Base-by-base conservation (phyloP, 306 rosid genomes). In the Cercis canadensis region DNA sequence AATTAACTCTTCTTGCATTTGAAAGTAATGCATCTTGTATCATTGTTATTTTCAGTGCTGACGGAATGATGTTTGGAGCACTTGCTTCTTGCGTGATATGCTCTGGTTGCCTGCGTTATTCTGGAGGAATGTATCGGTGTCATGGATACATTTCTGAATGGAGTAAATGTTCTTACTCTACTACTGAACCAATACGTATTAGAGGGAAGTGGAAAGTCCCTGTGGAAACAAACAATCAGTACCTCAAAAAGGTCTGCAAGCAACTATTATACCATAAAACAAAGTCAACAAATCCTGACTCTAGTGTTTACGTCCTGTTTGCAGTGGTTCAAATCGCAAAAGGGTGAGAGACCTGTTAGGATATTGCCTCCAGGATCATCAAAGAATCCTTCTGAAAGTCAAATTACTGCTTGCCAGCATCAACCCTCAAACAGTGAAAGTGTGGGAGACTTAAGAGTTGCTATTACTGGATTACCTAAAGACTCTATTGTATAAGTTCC, bases 1-100 rank as follows among this genome's bases (percentile, higher is more conserved):
- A 4, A 49, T 50, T n/a, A n/a, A n/a, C n/a, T n/a, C 7, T 65
- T 49, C 12, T 3, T 49, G 12, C 14, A n/a, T 15, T 66, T 16
- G 33, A 49, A 33, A 50, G 13, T 66, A 50, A 66, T 10, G 12
- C 34, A 18, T 49, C 18, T 51, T 36, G 10, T 66, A 7, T 61
- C 69, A 40, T 62, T 71, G 29, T 70, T 45, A 56, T 83, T 60
- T 65, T 60, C 67, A 94, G 99, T 71, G 95, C 91, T 46, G 99
- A 94, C 76, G 99, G 95, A 57, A 94, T 94, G 99, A 86, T 94
- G 91, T 94, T 90, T 89, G 99, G 99, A 87, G 89, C 84, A 64
- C 97, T 91, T 78, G 74, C 72, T 52, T 75, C 61, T 54, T 94
- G 99, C 78, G 87, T 97, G 5, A 65, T 91, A 24, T 94, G 99